These are phyloP conservation scores for Zasmidium citrigriseum DNA, from an alignment of 2,329 filamentous ascomycete species.

Conservation along the genomic window DNA sequence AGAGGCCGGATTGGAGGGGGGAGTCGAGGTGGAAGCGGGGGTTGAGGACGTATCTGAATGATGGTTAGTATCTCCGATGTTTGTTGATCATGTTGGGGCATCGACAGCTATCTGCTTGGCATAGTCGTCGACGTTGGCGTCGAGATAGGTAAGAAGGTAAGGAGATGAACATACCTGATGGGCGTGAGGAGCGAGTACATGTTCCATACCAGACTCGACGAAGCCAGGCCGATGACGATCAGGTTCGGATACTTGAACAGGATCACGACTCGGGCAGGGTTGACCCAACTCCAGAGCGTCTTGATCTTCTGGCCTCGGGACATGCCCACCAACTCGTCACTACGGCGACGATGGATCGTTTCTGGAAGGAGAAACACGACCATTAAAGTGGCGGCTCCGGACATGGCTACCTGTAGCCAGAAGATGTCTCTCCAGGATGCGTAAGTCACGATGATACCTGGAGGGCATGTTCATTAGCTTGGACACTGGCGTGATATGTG, in stretches of 20 bases:
- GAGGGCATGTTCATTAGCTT: not conserved
- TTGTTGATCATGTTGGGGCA: no score
- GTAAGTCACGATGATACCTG: conserved; percentile 74
- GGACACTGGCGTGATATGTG: not conserved
- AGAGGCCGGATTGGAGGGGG: conserved; percentile 68
- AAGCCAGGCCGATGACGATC: conserved; percentile 61
- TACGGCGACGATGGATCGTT: conserved; percentile 67
- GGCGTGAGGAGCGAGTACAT: conserved; percentile 59
- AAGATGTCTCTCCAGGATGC: conserved; percentile 73
- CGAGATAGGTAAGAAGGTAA: no score
- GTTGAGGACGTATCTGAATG: conserved; percentile 71
- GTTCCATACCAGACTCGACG: conserved; percentile 70
- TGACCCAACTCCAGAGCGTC: conserved; percentile 64
- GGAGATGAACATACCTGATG: not conserved
- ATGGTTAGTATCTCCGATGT: conserved; percentile 4
- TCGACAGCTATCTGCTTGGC: no score
- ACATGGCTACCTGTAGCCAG: conserved; percentile 72
- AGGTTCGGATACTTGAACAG: conserved; percentile 71
- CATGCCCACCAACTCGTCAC: conserved; percentile 62
- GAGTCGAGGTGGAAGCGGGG: conserved; percentile 69
- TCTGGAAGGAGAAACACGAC: conserved; percentile 70
- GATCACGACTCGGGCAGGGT: conserved; percentile 63
- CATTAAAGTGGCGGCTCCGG: conserved; percentile 59
- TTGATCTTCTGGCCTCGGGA: conserved; percentile 42
- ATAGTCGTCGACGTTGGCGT: not conserved